A percentile compares a stretch with the other conserved stretches of the same genome.
Conservation (phyloP, 1,284 basidiomycete species). For the Tilletia walkeri region DNA sequence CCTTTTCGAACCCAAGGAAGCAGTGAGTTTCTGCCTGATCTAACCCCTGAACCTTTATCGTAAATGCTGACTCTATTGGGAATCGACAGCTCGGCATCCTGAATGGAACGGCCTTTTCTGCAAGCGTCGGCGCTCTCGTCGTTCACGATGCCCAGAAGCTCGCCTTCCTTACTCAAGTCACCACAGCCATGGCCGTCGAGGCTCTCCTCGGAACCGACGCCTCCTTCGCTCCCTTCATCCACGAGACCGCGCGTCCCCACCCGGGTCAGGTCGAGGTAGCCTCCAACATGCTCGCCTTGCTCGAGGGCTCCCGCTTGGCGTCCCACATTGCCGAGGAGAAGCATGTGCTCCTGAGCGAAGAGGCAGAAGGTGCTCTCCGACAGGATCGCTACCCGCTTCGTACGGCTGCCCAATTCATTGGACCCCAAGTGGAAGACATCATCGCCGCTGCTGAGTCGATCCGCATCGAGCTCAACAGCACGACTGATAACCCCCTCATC, state of each 20-base stretch:
- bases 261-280: conserved; percentile 68
- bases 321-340: conserved; percentile 65
- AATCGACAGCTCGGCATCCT: conserved; percentile 51
- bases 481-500: conserved; percentile 34
- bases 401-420: conserved; percentile 27
- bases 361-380: conserved; percentile 65
- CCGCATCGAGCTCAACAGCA: conserved; percentile 25
- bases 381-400: conserved; percentile 75
- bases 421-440: conserved; percentile 27
- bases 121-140: conserved; percentile 59
- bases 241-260: conserved; percentile 75
- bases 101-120: conserved; percentile 80
- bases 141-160: conserved; percentile 73
- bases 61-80: neutral
- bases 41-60: too few species aligned
- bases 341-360: conserved; percentile 65
- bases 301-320: conserved; percentile 72
- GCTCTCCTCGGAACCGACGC: conserved; percentile 55
- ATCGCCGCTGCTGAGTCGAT: conserved; percentile 20
- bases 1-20: conserved; percentile 74
- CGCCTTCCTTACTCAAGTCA: conserved; percentile 69
- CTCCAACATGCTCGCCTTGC: conserved; percentile 42
- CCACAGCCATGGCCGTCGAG: conserved; percentile 80
- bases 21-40: conserved; percentile 40
- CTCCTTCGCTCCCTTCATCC: conserved; percentile 65